Evolutionary conservation across 345 rosid genomes (phyloP).

Genomic region (Jatropha curcas): DNA sequence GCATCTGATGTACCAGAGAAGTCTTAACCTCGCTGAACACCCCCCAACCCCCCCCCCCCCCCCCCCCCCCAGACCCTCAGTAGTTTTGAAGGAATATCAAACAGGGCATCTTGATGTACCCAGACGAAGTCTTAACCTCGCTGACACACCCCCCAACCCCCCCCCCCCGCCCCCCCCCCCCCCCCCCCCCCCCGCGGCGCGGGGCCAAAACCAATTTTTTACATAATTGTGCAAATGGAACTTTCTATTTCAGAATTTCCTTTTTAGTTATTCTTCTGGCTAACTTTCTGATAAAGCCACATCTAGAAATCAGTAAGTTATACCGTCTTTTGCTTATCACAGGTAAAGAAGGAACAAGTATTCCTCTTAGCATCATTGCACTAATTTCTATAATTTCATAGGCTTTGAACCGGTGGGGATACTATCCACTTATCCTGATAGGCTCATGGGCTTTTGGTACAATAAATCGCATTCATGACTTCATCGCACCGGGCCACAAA

Average conservation of each 20-base stretch:
- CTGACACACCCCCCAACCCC: no score
- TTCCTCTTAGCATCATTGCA: constrained; percentile 9
- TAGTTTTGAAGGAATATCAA: no score
- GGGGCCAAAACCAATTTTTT: no score
- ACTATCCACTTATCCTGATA: constrained; percentile 90
- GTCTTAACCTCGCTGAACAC: not conserved
- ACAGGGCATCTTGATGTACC: no score
- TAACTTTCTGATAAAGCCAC: not conserved
- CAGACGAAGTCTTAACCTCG: no score
- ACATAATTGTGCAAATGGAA: not conserved
- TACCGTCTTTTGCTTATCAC: not conserved
- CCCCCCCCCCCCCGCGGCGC: no score
- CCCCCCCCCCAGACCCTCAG: no score
- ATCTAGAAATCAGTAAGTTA: not conserved
- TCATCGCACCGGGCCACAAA: constrained; percentile 76
- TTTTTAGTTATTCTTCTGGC: not conserved
- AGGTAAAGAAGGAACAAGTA: not conserved
- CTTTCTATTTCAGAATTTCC: not conserved
- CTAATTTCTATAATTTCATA: constrained; percentile 25
- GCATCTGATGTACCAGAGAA: no score
- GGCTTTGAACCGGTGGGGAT: constrained; percentile 95
- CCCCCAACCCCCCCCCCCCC: no score
- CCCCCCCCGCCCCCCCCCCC: no score
- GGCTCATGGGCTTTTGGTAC: constrained; percentile 98
- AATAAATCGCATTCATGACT: constrained; percentile 77